These are phyloP conservation scores for Angophora floribunda DNA, from an alignment of 345 rosid species.

Conservation along the genomic window DNA sequence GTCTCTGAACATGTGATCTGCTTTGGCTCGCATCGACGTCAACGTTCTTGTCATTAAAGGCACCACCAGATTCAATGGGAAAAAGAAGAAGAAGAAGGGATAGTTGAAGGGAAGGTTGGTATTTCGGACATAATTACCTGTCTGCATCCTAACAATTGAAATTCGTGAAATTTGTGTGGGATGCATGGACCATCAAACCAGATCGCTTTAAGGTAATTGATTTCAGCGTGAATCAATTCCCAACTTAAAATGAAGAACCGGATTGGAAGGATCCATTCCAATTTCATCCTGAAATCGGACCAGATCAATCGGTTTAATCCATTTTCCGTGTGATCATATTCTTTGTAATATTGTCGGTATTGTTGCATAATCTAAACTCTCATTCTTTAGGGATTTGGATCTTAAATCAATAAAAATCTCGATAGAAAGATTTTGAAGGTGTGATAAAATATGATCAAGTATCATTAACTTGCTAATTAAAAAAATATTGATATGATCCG, in stretches of 20 bases:
- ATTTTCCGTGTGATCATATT: too few species aligned
- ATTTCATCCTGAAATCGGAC: too few species aligned
- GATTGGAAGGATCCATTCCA: accelerated
- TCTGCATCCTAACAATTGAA: background rate
- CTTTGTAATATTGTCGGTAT: background rate
- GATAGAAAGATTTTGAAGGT: too few species aligned
- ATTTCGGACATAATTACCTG: background rate
- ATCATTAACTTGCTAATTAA: background rate
- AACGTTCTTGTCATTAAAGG: background rate
- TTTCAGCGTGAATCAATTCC: accelerated
- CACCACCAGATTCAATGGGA: background rate
- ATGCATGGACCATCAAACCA: background rate
- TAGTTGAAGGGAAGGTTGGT: background rate
- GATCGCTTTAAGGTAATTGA: background rate
- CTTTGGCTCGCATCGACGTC: background rate
- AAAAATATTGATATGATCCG: too few species aligned
- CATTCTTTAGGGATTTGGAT: background rate
- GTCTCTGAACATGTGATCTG: background rate
- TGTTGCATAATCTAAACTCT: background rate
- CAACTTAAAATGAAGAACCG: accelerated
- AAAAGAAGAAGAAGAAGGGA: background rate
- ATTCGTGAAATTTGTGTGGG: background rate
- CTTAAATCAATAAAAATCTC: background rate
- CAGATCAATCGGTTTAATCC: accelerated
- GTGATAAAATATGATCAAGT: background rate